Evolutionary conservation across 2,329 filamentous ascomycete genomes (phyloP), one percentile per base, ranked within the genome.

Genomic region (Ambrosiella xylebori): DNA sequence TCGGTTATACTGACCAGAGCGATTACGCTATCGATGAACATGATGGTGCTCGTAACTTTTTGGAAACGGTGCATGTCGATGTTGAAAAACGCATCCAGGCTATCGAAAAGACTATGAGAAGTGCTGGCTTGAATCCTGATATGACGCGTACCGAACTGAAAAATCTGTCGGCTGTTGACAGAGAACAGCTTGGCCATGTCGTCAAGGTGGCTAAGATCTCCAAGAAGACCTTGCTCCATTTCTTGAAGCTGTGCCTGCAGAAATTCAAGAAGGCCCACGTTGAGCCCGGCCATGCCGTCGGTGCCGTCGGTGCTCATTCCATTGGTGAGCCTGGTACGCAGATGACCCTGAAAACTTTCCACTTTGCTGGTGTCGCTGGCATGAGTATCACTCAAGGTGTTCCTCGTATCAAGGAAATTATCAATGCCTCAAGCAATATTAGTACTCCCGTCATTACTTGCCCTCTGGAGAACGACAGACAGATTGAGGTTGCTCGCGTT

Each of bases 331-430:
- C 93, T 0, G 93, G 93, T 68, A 98, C 93, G 0, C 93, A 98
- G 71, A 98, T 98, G 93, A 98, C 93, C 1, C 74, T 98, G 63
- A 97, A 97, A 73, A 97, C 93, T 68, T 97, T 97, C 81, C 93
- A 97, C 85, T 98, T 98, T 75, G 93, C 93, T 68, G 93, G 93
- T 86, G 93, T 98, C 63, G 93, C 93, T 49, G 91, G 91, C 69
- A 97, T 98, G 93, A 95, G 88, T 78, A 95, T 98, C 67, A 98
- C 93, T 0, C 88, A 96, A 67, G 93, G 93, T 86, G 93, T 98
- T 6, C 93, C 93, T 1, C 91, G 93, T 83, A 98, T 98, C 75
- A 98, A 98, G 73, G 93, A 98, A 76, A 98, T 98, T 64, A 98
- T 98, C 81, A 98, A 98, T 71, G 93, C 93, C 5, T 95, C 89